A percentile compares a stretch with the other conserved stretches of the same genome.
These are phyloP conservation scores for Lyophyllum semitale DNA, from an alignment of 768 basidiomycete species.

Conservation along the genomic window DNA sequence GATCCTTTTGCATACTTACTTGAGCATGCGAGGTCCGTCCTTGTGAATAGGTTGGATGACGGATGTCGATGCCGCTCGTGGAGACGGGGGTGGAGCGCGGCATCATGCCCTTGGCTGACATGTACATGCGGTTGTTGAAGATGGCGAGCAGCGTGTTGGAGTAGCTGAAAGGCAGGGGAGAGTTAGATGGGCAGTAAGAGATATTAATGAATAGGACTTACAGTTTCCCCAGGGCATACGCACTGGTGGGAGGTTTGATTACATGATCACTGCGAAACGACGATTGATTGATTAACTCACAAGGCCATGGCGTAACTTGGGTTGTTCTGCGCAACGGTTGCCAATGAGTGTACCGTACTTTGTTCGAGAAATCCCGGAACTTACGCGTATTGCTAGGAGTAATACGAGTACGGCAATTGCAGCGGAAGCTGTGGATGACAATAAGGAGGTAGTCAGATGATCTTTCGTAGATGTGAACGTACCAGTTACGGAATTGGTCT, in stretches of 20 bases:
- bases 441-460: not conserved
- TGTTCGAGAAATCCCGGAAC: not conserved
- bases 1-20: not conserved
- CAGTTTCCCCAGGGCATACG: conserved; percentile 16
- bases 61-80: conserved; percentile 5
- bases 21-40: not conserved
- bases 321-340: not conserved
- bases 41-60: not conserved
- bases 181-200: not conserved
- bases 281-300: not conserved
- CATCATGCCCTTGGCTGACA: conserved; percentile 8
- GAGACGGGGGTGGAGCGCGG: not conserved
- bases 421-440: conserved; percentile 1
- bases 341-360: not conserved
- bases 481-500: conserved; percentile 15
- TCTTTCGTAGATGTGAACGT: not conserved
- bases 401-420: conserved; percentile 12
- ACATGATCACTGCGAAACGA: not conserved
- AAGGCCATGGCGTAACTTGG: conserved; percentile 14
- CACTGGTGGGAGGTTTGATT: not conserved
- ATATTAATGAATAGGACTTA: not conserved
- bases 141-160: conserved; percentile 15
- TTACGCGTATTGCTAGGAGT: conserved; percentile 14
- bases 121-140: conserved; percentile 16
- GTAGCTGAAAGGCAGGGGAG: not conserved